Percentiles rank a stretch among this genome's conserved stretches.
Evolutionary conservation across 345 rosid species (phyloP).

Genomic region (Xanthoceras sorbifolium): DNA sequence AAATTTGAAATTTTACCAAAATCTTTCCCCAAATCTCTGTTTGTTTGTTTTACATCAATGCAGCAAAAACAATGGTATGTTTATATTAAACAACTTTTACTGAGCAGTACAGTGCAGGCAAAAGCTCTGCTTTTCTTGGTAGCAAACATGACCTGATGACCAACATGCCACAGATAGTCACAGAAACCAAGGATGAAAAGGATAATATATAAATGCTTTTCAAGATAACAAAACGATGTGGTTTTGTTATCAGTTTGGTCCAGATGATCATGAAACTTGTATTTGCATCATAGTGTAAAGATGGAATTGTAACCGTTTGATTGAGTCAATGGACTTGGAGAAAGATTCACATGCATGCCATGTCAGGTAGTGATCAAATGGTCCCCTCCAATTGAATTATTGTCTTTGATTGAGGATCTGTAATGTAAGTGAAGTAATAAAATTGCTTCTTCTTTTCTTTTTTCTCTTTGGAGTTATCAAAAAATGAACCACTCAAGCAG

Average conservation of each 20-base stretch:
- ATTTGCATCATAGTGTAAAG: background rate
- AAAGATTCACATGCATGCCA: background rate
- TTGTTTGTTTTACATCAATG: background rate
- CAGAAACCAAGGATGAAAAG: conserved; percentile 5
- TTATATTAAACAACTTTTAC: background rate
- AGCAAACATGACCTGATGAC: conserved; percentile 16
- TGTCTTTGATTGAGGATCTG: background rate
- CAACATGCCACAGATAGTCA: background rate
- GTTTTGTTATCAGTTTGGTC: background rate
- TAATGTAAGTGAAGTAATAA: background rate
- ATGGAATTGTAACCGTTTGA: background rate
- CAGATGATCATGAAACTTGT: background rate
- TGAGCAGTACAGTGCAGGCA: background rate
- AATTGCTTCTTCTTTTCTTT: no score
- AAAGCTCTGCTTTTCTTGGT: conserved; percentile 12
- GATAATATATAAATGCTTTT: background rate
- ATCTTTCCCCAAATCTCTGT: background rate
- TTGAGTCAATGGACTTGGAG: background rate
- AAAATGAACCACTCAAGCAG: background rate
- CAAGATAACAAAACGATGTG: background rate
- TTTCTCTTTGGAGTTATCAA: background rate
- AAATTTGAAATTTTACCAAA: background rate
- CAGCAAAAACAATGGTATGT: background rate
- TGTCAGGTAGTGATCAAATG: background rate
- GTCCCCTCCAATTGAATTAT: conserved; percentile 7